phyloP scores from a whole-genome alignment of 2,329 filamentous ascomycete species.

The Aquanectria penicillioides region DNA sequence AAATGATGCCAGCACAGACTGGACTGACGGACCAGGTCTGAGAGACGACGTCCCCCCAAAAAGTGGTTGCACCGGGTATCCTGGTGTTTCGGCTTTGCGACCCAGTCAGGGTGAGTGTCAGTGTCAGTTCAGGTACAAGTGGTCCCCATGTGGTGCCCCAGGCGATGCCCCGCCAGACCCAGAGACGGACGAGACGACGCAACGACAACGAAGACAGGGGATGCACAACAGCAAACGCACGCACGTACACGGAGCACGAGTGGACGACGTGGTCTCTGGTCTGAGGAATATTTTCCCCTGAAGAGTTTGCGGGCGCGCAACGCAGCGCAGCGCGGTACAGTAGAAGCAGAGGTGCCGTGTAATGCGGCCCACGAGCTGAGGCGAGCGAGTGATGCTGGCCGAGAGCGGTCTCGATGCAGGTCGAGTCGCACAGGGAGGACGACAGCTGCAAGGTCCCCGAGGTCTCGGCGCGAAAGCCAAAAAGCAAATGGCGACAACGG shows the following conservation, averaged over 20 bases:
- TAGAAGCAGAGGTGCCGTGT: background rate
- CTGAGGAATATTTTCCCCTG: background rate
- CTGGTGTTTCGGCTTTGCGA: slow-evolving; percentile 39
- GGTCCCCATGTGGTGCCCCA: slow-evolving; percentile 12
- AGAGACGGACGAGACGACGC: slow-evolving; percentile 1
- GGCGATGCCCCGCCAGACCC: slow-evolving; percentile 29
- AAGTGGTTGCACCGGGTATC: slow-evolving; percentile 36
- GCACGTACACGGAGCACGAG: slow-evolving; percentile 14
- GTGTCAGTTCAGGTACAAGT: slow-evolving; percentile 31
- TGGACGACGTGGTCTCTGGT: slow-evolving; percentile 18
- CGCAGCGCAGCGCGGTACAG: background rate
- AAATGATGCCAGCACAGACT: slow-evolving; percentile 38
- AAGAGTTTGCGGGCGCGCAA: background rate
- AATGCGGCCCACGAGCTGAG: background rate
- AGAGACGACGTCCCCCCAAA: slow-evolving; percentile 26
- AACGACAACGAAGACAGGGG: slow-evolving; percentile 17
- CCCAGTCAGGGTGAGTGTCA: slow-evolving; percentile 36
- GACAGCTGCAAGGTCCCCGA: slow-evolving; percentile 17
- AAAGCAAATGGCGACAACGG: background rate
- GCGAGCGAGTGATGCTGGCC: too few relatives aligned
- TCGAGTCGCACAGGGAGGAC: slow-evolving; percentile 14
- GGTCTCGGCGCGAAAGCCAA: background rate
- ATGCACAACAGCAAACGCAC: slow-evolving; percentile 17
- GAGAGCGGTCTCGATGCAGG: background rate
- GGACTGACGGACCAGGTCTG: slow-evolving; percentile 25